These are phyloP conservation scores for Flaveria sonorensis DNA, from an alignment of 129 eudicot genomes.

Conservation along the genomic window DNA sequence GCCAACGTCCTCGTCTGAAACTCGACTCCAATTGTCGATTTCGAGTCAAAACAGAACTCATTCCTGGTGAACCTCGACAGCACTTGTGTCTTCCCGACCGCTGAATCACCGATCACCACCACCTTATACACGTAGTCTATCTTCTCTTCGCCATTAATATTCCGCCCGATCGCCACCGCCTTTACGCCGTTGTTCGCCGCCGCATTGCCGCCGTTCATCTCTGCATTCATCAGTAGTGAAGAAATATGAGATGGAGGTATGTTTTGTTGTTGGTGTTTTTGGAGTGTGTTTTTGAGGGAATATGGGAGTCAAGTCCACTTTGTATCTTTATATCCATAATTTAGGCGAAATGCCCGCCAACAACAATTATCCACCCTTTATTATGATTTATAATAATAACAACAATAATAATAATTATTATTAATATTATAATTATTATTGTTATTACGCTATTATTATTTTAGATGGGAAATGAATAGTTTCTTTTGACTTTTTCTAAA, in stretches of 20 bases:
- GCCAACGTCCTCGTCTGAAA: constrained; percentile 69
- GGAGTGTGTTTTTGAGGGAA: constrained; percentile 7
- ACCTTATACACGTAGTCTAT: constrained; percentile 78
- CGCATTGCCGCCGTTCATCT: constrained; percentile 45
- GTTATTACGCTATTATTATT: no score
- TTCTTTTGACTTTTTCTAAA: no score
- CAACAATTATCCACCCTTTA: constrained; percentile 21
- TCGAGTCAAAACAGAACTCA: constrained; percentile 70
- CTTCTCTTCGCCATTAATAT: constrained; percentile 27
- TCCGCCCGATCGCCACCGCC: neutral
- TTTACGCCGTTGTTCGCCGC: constrained; percentile 1
- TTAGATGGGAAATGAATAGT: no score
- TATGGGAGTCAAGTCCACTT: neutral
- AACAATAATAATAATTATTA: no score
- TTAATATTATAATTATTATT: neutral
- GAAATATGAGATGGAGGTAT: no score
- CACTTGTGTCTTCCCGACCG: constrained; percentile 77
- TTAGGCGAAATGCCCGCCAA: constrained; percentile 53
- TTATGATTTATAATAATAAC: no score
- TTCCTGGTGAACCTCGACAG: constrained; percentile 66
- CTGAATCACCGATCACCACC: constrained; percentile 87
- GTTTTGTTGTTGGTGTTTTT: neutral
- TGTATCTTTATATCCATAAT: constrained; percentile 31
- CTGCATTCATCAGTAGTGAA: constrained; percentile 44
- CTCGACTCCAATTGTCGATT: constrained; percentile 82